A percentile compares a stretch with the other conserved stretches of the same genome.
phyloP scores from a whole-genome alignment of 495 filamentous ascomycete species.

The Hypoxylon fuscum region DNA sequence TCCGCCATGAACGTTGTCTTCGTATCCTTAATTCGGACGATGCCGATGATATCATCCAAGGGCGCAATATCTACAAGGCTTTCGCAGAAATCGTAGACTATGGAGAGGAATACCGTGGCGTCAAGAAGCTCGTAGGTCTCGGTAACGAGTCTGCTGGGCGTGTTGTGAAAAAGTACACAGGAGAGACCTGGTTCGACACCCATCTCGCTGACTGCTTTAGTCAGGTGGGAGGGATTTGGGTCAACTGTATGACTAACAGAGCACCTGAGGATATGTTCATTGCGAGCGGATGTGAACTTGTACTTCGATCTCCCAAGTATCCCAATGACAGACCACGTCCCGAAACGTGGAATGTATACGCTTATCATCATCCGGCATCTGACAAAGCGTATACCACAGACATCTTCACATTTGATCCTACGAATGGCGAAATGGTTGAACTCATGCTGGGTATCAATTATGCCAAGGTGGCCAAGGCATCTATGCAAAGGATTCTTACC shows the following conservation, averaged over 20 bases:
- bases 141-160: constrained; percentile 54
- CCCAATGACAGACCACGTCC: too few species aligned
- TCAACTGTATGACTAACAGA: constrained; percentile 60
- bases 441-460: too few species aligned
- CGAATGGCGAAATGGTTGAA: too few species aligned
- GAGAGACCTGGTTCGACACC: constrained; percentile 38
- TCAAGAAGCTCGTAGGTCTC: constrained; percentile 54
- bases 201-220: constrained; percentile 45
- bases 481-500: too few species aligned
- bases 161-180: constrained; percentile 44
- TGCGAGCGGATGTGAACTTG: too few species aligned
- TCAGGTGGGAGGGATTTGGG: constrained; percentile 60
- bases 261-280: constrained; percentile 49
- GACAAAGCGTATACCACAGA: too few species aligned
- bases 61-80: constrained; percentile 54
- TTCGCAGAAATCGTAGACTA: constrained; percentile 61
- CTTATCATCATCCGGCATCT: too few species aligned
- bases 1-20: constrained; percentile 49
- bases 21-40: constrained; percentile 45
- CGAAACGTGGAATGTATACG: too few species aligned
- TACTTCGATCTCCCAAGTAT: too few species aligned
- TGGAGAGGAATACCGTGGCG: constrained; percentile 48
- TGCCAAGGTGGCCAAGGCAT: too few species aligned
- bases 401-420: too few species aligned
- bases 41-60: constrained; percentile 58